These are phyloP conservation scores for Neofusicoccum laricinum DNA, from an alignment of 2,329 filamentous ascomycete species.

Conservation along the genomic window DNA sequence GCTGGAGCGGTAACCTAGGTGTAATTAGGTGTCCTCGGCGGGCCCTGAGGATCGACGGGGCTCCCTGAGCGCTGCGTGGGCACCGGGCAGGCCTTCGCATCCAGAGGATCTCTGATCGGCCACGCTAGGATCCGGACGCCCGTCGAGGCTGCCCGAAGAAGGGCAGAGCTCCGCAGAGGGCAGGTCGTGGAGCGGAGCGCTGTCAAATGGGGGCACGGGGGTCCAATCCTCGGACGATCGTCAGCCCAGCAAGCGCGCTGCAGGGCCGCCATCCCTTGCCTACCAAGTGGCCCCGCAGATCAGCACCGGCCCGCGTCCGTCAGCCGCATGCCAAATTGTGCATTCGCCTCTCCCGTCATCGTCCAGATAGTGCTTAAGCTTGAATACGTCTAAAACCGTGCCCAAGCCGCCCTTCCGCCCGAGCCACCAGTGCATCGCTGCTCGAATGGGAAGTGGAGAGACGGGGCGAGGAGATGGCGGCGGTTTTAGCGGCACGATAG, in stretches of 20 bases:
- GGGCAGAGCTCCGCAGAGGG: no score
- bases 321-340: not conserved
- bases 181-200: not conserved
- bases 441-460: not conserved
- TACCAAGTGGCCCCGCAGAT: not conserved
- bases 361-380: no score
- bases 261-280: not conserved
- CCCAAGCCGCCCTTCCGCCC: conserved; percentile 1
- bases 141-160: not conserved
- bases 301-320: not conserved
- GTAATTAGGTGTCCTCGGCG: no score
- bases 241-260: not conserved
- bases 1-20: no score
- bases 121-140: no score
- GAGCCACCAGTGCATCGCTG: not conserved
- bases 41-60: no score
- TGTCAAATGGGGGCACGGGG: no score
- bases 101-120: no score
- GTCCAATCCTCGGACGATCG: not conserved
- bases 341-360: not conserved
- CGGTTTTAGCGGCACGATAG: not conserved
- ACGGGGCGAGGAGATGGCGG: not conserved
- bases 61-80: no score
- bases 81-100: no score
- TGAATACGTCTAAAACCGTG: no score